Evolutionary conservation across 192 early-diverging fungal species (phyloP).

Genomic region (Powellomyces hirtus): DNA sequence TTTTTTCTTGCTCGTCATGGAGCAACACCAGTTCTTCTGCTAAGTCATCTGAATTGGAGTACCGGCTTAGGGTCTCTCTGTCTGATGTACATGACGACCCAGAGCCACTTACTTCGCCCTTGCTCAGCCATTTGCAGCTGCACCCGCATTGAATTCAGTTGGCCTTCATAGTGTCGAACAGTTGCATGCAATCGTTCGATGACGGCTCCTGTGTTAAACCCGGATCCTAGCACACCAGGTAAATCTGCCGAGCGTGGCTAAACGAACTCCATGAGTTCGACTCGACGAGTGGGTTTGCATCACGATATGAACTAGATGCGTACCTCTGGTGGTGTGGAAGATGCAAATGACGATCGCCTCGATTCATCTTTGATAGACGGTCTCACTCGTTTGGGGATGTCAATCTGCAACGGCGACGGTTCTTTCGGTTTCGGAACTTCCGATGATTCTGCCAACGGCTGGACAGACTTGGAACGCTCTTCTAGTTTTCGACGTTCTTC

Average conservation of each 20-base stretch:
- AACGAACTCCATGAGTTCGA: neutral
- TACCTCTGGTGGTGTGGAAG: neutral
- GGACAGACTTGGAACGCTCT: neutral
- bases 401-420: neutral
- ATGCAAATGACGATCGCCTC: neutral
- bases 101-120: conserved; percentile 50
- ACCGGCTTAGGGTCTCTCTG: neutral
- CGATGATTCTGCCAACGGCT: neutral
- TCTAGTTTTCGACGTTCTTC: neutral
- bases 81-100: neutral
- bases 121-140: conserved; percentile 63
- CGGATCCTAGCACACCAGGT: neutral
- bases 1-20: conserved; percentile 62
- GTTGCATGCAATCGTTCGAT: conserved; percentile 61
- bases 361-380: neutral
- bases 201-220: conserved; percentile 38
- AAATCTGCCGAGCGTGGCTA: neutral
- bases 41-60: conserved; percentile 50
- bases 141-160: conserved; percentile 59
- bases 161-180: conserved; percentile 64
- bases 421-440: neutral
- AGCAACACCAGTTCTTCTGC: conserved; percentile 72
- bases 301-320: neutral
- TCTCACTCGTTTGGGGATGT: neutral
- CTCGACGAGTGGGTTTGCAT: neutral